Evolutionary conservation across 495 filamentous ascomycete genomes (phyloP), one percentile per base, ranked within the genome.

Genomic region (Daldinia vernicosa): DNA sequence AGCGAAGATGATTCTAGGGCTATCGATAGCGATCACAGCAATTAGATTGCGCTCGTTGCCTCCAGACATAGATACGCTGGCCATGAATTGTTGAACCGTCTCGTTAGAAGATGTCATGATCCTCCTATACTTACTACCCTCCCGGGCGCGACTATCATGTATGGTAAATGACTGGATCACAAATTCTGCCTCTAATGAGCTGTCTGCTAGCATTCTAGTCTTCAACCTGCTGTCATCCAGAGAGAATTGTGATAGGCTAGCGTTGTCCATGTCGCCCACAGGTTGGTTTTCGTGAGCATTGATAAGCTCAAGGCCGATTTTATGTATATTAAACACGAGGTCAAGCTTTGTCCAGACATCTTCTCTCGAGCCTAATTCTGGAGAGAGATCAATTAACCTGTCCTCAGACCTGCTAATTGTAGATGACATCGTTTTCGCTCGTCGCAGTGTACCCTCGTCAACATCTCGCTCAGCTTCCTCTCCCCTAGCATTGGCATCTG

Each of bases 61-160:
- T 27, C 93, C 92, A 7, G 96, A 94, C 77, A 98, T 95, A 7
- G 93, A 94, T 30, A 99, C 81, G 80, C 91, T 96, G 37, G 95
- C 95, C 96, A 99, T 98, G 76, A 98, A 97, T 80, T 98, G 95
- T 75, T 97, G 92, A 9, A 95, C 94, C 57, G 91, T 90, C 67
- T 93, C 92, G 77, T 98, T 98, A 74, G 93, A 92, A 69, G 96
- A 89, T 24, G 95, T 94, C 95, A 99, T 98, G 79, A 98, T 97
- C 77, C 96, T 97, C 47, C 93, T 88, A 86, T 95, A 99, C 78
- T 97, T 97, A 79, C 97, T 98, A 7, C 89, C 92, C 67, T 95
- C 93, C 51, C 88, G 84, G 28, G 87, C 89, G 54, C 95, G 89
- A 68, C 91, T 98, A 75, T 99, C 95, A 52, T 90, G 88, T 70